Conservation (phyloP, 768 basidiomycete genomes). For the Amanita subjunquillea region DNA sequence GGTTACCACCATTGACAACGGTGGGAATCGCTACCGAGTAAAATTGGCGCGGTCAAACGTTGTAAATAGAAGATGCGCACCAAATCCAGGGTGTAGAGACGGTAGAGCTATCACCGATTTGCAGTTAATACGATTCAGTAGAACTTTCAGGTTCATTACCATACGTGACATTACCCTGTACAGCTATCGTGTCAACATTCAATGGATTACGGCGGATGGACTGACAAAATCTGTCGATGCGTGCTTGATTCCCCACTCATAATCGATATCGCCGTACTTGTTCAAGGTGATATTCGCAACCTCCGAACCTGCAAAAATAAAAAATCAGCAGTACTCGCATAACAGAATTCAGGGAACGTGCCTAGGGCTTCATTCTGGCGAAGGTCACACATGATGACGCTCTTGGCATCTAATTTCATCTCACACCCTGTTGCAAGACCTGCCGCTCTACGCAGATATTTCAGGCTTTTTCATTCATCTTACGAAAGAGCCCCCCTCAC, state of each 20-base stretch:
- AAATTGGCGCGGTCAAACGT: neutral
- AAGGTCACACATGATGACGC: conserved; percentile 38
- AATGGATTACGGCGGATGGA: conserved; percentile 1
- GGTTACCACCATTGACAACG: conserved; percentile 62
- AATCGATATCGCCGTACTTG: conserved; percentile 53
- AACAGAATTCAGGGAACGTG: conserved; percentile 10
- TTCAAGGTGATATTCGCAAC: conserved; percentile 51
- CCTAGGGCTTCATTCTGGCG: conserved; percentile 60
- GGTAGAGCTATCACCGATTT: conserved; percentile 35
- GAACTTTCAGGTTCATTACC: conserved; percentile 26
- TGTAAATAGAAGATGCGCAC: conserved; percentile 19
- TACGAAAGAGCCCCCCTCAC: conserved; percentile 24
- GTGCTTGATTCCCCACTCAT: conserved; percentile 53
- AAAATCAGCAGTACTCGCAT: neutral
- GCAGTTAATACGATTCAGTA: neutral
- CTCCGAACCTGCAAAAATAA: conserved; percentile 41
- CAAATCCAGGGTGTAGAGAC: conserved; percentile 65
- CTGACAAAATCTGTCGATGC: conserved; percentile 82
- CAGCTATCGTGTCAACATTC: neutral
- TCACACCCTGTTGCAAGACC: conserved; percentile 58
- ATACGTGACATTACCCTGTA: conserved; percentile 67
- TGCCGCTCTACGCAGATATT: conserved; percentile 38
- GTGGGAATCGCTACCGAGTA: conserved; percentile 60
- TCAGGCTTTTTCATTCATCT: neutral
- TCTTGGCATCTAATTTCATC: conserved; percentile 26